These are phyloP conservation scores for Hypoxylon sp. DNA, from an alignment of 2,329 filamentous ascomycete genomes.

Conservation along the genomic window DNA sequence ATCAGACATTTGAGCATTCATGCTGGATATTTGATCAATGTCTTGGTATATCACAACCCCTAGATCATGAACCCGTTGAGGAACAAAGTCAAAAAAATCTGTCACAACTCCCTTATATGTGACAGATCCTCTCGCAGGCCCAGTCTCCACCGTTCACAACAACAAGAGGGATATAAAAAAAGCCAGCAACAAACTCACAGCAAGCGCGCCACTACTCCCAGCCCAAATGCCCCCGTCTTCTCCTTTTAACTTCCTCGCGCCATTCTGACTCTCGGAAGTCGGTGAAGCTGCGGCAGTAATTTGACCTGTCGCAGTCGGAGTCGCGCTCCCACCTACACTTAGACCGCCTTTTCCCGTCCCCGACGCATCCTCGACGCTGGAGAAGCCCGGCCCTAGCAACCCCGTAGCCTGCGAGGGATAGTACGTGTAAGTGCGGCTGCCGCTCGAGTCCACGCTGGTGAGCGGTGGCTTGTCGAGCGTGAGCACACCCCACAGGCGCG, in stretches of 20 bases:
- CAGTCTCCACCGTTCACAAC: not conserved
- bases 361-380: not conserved
- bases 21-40: too few relatives aligned
- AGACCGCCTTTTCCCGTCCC: not conserved
- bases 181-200: not conserved
- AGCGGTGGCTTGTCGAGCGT: constrained; percentile 34
- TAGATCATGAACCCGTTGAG: too few relatives aligned
- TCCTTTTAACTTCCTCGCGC: constrained; percentile 1
- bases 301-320: not conserved
- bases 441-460: constrained; percentile 7
- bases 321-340: not conserved
- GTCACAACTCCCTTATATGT: too few relatives aligned
- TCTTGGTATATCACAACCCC: too few relatives aligned
- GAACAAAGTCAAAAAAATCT: too few relatives aligned
- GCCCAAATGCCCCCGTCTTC: not conserved
- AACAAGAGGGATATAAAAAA: not conserved
- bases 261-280: not conserved
- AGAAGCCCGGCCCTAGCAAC: not conserved
- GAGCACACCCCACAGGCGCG: constrained; percentile 25
- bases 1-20: too few relatives aligned
- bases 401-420: constrained; percentile 15
- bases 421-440: constrained; percentile 17
- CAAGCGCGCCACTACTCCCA: not conserved
- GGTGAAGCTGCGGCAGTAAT: not conserved
- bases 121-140: too few relatives aligned